A percentile compares a stretch with the other conserved stretches of the same genome.
Conservation (phyloP, 2,329 filamentous ascomycete species). For the Botrytis medusae region DNA sequence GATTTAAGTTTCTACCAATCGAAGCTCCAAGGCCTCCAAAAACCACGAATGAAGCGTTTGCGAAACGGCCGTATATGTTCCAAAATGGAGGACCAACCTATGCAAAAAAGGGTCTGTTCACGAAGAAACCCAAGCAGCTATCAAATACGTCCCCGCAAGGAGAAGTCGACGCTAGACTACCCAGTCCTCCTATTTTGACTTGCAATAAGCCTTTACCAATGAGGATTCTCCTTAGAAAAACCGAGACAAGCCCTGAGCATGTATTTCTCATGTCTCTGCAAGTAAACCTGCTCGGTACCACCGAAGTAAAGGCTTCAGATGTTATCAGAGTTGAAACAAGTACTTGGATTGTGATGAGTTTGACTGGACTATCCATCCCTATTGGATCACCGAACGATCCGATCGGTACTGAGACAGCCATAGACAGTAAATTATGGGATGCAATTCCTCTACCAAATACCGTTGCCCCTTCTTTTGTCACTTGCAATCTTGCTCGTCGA, state of each 20-base stretch:
- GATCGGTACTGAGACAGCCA: constrained; percentile 64
- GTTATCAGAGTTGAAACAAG: constrained; percentile 67
- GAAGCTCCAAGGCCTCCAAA: constrained; percentile 74
- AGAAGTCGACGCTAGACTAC: constrained; percentile 75
- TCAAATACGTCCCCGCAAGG: constrained; percentile 63
- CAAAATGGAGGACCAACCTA: constrained; percentile 42
- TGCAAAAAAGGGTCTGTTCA: constrained; percentile 38
- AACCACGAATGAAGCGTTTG: constrained; percentile 77
- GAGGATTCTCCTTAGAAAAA: constrained; percentile 74
- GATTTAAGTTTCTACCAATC: constrained; percentile 88
- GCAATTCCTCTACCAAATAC: constrained; percentile 74
- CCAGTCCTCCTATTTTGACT: constrained; percentile 83
- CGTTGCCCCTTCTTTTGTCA: constrained; percentile 80
- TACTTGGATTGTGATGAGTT: constrained; percentile 73
- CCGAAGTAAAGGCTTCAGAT: constrained; percentile 75
- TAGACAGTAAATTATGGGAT: constrained; percentile 74
- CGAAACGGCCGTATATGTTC: constrained; percentile 67
- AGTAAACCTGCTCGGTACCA: constrained; percentile 77
- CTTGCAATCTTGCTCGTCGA: constrained; percentile 79
- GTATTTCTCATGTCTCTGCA: constrained; percentile 78
- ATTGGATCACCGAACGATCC: constrained; percentile 61
- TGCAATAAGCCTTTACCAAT: constrained; percentile 85
- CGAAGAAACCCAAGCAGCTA: constrained; percentile 32
- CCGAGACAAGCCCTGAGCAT: constrained; percentile 65
- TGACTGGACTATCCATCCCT: constrained; percentile 68